Conservation (phyloP, 73 alveolate genomes). For the Tetrahymena elliotti region DNA sequence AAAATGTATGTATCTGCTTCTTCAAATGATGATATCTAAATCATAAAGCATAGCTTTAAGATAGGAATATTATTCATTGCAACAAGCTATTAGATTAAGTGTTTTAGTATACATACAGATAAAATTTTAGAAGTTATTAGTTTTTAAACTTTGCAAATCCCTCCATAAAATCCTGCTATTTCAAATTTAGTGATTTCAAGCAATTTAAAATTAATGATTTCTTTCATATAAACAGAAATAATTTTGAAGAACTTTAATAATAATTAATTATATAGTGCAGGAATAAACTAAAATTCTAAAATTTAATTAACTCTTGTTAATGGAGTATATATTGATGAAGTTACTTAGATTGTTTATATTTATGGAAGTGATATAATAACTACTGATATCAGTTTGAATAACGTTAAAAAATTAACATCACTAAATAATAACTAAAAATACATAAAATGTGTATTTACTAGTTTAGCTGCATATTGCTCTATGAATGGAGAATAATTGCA, state of each 20-base stretch:
- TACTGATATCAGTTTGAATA: neutral
- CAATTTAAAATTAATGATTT: neutral
- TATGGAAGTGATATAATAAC: neutral
- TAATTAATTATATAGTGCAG: neutral
- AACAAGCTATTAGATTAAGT: neutral
- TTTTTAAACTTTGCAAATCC: neutral
- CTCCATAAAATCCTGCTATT: neutral
- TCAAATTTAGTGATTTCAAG: neutral
- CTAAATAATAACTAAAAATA: neutral
- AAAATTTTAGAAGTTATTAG: neutral
- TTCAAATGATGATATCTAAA: neutral
- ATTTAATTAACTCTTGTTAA: neutral
- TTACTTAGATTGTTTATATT: neutral
- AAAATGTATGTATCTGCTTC: neutral
- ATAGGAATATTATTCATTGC: neutral
- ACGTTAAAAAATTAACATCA: neutral
- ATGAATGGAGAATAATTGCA: neutral
- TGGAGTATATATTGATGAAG: neutral
- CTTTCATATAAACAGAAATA: neutral
- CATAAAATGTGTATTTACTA: neutral
- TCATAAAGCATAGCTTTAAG: neutral
- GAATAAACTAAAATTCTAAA: neutral
- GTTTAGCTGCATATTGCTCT: neutral
- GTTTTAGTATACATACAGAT: neutral
- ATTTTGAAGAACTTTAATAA: neutral